These are phyloP conservation scores for Pseudozyma pruni DNA, from an alignment of 1,284 basidiomycete genomes.

Conservation along the genomic window DNA sequence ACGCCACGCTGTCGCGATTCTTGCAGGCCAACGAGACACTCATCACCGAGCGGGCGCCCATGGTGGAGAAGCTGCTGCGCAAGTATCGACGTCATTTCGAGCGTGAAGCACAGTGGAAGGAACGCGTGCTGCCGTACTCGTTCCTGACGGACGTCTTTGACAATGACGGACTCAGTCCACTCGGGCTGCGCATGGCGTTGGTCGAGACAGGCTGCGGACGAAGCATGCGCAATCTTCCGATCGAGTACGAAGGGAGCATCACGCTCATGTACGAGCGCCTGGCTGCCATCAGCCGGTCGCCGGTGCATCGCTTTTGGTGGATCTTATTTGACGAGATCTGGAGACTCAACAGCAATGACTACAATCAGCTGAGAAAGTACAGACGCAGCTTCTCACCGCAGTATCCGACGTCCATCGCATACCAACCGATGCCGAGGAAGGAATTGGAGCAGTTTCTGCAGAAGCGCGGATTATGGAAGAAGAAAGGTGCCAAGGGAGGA, in stretches of 20 bases:
- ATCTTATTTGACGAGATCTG: slow-evolving; percentile 77
- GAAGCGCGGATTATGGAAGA: slow-evolving; percentile 75
- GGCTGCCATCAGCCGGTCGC: slow-evolving; percentile 72
- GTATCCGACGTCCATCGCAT: slow-evolving; percentile 79
- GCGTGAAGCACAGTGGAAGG: slow-evolving; percentile 74
- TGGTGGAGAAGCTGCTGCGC: slow-evolving; percentile 72
- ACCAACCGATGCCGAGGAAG: slow-evolving; percentile 77
- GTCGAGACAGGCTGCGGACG: slow-evolving; percentile 72
- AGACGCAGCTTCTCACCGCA: slow-evolving; percentile 77
- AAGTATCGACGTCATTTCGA: slow-evolving; percentile 73
- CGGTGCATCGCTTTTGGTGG: slow-evolving; percentile 81
- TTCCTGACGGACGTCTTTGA: slow-evolving; percentile 74
- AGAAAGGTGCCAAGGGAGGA: slow-evolving; percentile 69
- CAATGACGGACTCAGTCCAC: slow-evolving; percentile 38
- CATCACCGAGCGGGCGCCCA: slow-evolving; percentile 71
- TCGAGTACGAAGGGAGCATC: slow-evolving; percentile 72
- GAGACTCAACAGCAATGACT: slow-evolving; percentile 51
- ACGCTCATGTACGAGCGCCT: slow-evolving; percentile 75
- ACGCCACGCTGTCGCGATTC: slow-evolving; percentile 75
- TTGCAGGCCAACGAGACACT: slow-evolving; percentile 74
- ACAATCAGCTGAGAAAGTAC: slow-evolving; percentile 75
- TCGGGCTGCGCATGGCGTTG: slow-evolving; percentile 70
- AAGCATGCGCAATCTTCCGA: slow-evolving; percentile 73
- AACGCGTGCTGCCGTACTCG: slow-evolving; percentile 74
- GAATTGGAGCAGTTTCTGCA: slow-evolving; percentile 76